Percentiles rank a stretch among this genome's conserved stretches.
These are phyloP conservation scores for Cyamopsis tetragonoloba DNA, from an alignment of 306 rosid genomes.

Conservation along the genomic window DNA sequence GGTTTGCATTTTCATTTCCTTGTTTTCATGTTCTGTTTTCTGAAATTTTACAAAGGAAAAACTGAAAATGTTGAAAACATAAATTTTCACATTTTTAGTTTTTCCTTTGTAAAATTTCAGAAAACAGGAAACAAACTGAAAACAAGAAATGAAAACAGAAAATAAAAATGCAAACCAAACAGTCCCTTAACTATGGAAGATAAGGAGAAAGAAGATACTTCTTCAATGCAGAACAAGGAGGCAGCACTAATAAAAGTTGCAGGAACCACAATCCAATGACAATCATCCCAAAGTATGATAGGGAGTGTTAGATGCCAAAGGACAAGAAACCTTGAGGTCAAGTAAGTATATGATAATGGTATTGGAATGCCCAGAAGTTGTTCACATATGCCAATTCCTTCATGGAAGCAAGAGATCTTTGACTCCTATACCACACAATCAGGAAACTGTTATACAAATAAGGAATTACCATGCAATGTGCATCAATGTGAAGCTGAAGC, in stretches of 20 bases:
- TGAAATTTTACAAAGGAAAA: no score
- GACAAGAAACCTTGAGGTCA: conserved; percentile 90
- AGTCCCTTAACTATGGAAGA: background rate
- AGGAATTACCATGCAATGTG: background rate
- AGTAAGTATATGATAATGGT: conserved; percentile 85
- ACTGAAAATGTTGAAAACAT: no score
- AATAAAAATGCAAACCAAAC: no score
- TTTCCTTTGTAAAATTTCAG: no score
- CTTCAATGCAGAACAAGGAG: conserved; percentile 88
- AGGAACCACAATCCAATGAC: conserved; percentile 87
- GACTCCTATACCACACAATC: conserved; percentile 56
- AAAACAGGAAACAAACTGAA: no score
- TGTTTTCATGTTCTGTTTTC: no score
- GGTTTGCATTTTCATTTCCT: no score
- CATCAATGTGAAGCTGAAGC: background rate
- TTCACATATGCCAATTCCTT: conserved; percentile 86
- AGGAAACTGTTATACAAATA: background rate
- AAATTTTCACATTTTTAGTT: no score
- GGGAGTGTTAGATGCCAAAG: conserved; percentile 92
- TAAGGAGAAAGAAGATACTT: conserved; percentile 39
- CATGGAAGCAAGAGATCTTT: conserved; percentile 70
- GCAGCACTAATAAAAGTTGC: conserved; percentile 86
- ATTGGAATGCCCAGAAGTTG: conserved; percentile 88
- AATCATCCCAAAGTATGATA: conserved; percentile 82
- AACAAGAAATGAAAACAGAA: no score